Evolutionary conservation across 2,329 filamentous ascomycete genomes (phyloP), one percentile per base, ranked within the genome.

Genomic region (Grosmannia huntii): DNA sequence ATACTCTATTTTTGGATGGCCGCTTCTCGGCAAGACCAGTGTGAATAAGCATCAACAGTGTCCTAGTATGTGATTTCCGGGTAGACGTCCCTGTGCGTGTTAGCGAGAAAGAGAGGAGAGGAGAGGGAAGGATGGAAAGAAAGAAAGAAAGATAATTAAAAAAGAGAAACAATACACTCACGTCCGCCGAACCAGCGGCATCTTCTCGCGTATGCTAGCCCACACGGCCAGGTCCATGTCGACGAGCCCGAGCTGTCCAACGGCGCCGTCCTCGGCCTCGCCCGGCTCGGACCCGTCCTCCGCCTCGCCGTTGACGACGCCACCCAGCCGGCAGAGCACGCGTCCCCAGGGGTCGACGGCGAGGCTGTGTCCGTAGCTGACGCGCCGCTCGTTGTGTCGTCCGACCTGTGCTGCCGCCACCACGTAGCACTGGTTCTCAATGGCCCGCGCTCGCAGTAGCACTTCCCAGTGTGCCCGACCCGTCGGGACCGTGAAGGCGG

Each of bases 391-490:
- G 66, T 87, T 87, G 63, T 77, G 90, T 44, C 75, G 70, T 1
- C 90, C 91, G 25, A 82, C 80, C 71, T 96, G 91, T 46, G 90
- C 92, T 0, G 91, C 85, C 11, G 91, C 92, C 61, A 96, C 75
- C 2, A 96, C 85, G 75, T 89, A 97, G 58, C 84, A 83, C 72
- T 96, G 88, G 21, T 86, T 90, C 75, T 96, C 92, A 60, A 96
- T 89, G 11, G 92, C 92, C 53, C 92, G 77, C 4, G 89, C 84
- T 31, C 88, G 77, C 16, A 96, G 75, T 6, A 97, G 73, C 2
- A 82, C 76, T 66, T 90, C 84, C 92, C 92, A 97, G 72, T 96
- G 92, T 1, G 88, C 88, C 59, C 76, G 78, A 0, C 92, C 92
- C 0, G 92, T 96, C 1, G 86, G 83, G 0, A 95, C 79, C 0